A percentile compares a stretch with the other conserved stretches of the same genome.
Evolutionary conservation across 2,329 filamentous ascomycete species (phyloP).

Genomic region (Monilinia fructicola): DNA sequence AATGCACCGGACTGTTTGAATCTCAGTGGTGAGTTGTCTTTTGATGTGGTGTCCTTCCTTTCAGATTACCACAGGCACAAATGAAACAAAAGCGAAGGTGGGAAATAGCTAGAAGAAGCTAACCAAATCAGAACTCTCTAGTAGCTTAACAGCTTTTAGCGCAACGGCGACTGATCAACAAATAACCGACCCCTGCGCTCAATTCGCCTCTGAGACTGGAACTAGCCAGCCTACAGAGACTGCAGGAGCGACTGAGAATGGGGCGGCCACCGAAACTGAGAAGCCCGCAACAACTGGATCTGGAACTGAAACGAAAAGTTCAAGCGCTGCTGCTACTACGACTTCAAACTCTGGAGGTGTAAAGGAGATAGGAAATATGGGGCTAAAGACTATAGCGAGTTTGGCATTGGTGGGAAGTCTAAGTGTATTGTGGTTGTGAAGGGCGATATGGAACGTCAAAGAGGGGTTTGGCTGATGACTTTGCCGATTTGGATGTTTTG

Average conservation of each 20-base stretch:
- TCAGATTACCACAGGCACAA: not conserved
- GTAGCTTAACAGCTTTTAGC: slow-evolving; percentile 13
- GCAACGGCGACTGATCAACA: slow-evolving; percentile 10
- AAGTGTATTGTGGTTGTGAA: slow-evolving; percentile 19
- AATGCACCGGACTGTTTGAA: slow-evolving; percentile 19
- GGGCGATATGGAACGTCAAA: not conserved
- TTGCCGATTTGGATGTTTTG: slow-evolving; percentile 9
- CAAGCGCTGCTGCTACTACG: not conserved
- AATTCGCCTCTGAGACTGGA: not conserved
- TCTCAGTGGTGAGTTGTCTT: not conserved
- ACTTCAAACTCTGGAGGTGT: not conserved
- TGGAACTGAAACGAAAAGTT: not conserved
- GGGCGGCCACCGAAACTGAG: not conserved
- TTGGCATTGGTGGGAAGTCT: slow-evolving; percentile 14
- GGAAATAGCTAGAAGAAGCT: not conserved
- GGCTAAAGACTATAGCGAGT: not conserved
- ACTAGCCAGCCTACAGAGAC: not conserved
- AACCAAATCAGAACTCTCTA: slow-evolving; percentile 1
- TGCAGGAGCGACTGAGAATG: not conserved
- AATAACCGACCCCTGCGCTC: slow-evolving; percentile 19
- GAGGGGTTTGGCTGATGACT: slow-evolving; percentile 2
- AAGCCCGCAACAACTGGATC: too few relatives aligned
- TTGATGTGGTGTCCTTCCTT: not conserved
- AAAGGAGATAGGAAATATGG: slow-evolving; percentile 5
- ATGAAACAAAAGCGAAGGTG: not conserved